These are phyloP conservation scores for Aspergillus quadricinctus DNA, from an alignment of 2,329 filamentous ascomycete species.

Conservation along the genomic window DNA sequence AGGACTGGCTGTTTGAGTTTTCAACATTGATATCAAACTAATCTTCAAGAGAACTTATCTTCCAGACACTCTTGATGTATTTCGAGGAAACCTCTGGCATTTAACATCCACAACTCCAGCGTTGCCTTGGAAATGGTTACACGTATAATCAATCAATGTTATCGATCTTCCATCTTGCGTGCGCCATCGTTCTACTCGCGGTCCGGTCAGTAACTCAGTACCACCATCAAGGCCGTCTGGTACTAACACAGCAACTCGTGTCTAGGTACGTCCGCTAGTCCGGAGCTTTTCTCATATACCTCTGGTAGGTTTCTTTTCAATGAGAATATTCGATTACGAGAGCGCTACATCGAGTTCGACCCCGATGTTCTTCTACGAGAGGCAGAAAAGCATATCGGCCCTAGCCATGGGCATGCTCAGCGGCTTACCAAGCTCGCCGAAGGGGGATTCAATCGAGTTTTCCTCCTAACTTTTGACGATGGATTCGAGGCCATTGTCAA, in stretches of 20 bases:
- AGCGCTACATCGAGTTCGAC: slow-evolving; percentile 14
- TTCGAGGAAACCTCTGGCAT: no score
- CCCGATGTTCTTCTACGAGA: slow-evolving; percentile 9
- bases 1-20: no score
- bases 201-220: not conserved
- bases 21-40: no score
- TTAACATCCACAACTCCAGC: no score
- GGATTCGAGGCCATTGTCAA: slow-evolving; percentile 15
- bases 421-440: slow-evolving; percentile 9
- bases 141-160: no score
- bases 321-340: slow-evolving; percentile 12
- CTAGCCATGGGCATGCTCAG: slow-evolving; percentile 8
- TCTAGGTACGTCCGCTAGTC: not conserved
- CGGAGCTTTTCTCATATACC: slow-evolving; percentile 6
- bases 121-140: no score
- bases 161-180: no score
- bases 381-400: slow-evolving; percentile 9
- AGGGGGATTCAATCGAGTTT: slow-evolving; percentile 17
- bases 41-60: no score
- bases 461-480: slow-evolving; percentile 19
- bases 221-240: not conserved
- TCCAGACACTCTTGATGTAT: no score
- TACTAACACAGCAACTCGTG: no score
- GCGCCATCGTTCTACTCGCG: no score
- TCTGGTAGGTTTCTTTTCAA: slow-evolving; percentile 9